These are phyloP conservation scores for Nadsonia starkeyi-henricii DNA, from an alignment of 1,139 yeast species.

Conservation along the genomic window DNA sequence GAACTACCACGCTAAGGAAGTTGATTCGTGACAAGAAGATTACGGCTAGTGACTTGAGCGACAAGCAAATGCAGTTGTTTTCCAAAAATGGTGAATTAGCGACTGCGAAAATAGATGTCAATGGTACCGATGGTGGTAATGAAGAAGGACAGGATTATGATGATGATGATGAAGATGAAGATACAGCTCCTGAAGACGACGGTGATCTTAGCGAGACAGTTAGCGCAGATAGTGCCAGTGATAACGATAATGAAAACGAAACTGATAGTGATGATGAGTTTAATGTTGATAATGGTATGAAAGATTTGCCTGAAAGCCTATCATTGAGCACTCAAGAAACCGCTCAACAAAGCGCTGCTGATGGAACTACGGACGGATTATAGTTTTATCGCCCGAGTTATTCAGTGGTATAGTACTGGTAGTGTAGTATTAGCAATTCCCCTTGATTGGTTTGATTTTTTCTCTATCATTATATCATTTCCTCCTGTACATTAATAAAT, in stretches of 20 bases:
- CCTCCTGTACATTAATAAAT: no score
- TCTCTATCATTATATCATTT: no score
- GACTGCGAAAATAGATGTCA: conserved; percentile 2
- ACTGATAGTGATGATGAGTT: background rate
- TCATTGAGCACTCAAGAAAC: background rate
- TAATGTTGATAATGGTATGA: background rate
- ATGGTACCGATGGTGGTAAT: conserved; percentile 1
- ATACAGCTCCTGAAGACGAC: conserved; percentile 4
- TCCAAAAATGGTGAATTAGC: conserved; percentile 1
- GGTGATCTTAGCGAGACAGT: background rate
- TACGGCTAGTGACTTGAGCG: background rate
- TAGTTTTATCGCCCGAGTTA: no score
- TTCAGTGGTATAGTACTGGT: no score
- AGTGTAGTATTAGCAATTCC: no score
- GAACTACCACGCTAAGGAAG: conserved; percentile 3
- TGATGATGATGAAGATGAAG: conserved; percentile 4
- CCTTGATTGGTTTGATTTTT: no score
- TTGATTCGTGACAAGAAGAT: background rate
- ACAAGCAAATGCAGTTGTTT: conserved; percentile 1
- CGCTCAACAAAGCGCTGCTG: no score
- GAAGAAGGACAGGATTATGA: background rate
- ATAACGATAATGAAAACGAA: background rate
- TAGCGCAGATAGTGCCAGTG: background rate
- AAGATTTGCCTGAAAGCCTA: background rate
- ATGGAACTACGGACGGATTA: no score